Base-by-base conservation (phyloP, 2,329 filamentous ascomycete species). In the Sordariomycetes sp. region DNA sequence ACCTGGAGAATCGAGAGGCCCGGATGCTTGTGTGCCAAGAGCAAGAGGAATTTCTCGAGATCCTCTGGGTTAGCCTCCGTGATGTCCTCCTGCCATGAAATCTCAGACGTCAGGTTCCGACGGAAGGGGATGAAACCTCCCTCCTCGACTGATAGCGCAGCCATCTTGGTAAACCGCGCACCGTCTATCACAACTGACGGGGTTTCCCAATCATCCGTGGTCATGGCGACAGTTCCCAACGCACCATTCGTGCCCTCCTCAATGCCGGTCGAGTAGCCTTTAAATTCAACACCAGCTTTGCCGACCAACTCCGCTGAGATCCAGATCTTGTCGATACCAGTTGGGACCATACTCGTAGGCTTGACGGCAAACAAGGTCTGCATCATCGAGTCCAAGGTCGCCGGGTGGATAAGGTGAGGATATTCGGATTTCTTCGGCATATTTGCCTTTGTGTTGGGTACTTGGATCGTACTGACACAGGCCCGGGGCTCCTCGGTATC, bases 391-490 rank as follows among this genome's bases (percentile, higher is more conserved):
- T 84, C 80, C 13, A 84, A 68, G 0, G 79, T 81, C 3, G 76
- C 73, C 0, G 80, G 80, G 60, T 84, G 80, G n/a, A 84, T 72
- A 4, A 81, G 58, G 60, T 81, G 77, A 3, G 73, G 69, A 59
- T 74, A 81, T 62, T 82, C 79, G 56, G 76, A 80, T 15, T 72
- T 66, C 45, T 69, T 69, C 0, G 79, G 79, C 79, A 82, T 82
- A 52, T 68, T 71, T 2, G 73, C 67, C 61, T 67, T 74, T 1
- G 78, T 82, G 60, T 80, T 72, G 0, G 77, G 75, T 4, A 79
- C 67, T 8, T 65, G 63, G 4, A 80, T 64, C 2, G 65, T 68
- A 55, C 68, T 70, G 42, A 71, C 63, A 53, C 72, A 75, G 10
- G 64, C 59, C 51, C 10, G 17, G 24, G 71, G 75, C 10, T 64